Evolutionary conservation across 306 rosid species (phyloP), one percentile per base, ranked within the genome.

Genomic region (Crotalaria pallida): DNA sequence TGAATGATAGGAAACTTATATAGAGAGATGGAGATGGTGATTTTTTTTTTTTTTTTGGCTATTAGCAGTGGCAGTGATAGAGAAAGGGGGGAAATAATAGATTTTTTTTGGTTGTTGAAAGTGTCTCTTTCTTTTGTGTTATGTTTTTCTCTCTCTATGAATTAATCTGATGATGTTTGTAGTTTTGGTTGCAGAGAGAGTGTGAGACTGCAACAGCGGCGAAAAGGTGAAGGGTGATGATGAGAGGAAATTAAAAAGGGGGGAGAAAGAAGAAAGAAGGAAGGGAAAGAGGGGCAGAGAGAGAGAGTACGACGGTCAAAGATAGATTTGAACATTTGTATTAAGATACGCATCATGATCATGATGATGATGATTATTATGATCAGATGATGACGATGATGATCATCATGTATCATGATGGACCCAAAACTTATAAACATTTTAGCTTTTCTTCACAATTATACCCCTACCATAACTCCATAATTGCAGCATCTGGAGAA

Each of bases 231-330:
- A 36, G 82, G 77, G 50, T 58, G 88, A 74, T 60, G 88, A 83
- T 69, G 84, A 77, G 49, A 31, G 62, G 33, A 68, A 41, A 61
- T 24, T 63, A 75, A 71, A 65, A 70, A 55, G 52, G 40, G 64
- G 63, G 67, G 56, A 24, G 64, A 77, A 67, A n/a, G n/a, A 57
- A 56, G 62, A 61, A 66, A 53, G 23, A 58, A 77, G 64, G 58
- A 56, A 67, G 48, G 26, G 59, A 78, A 67, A 63, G 57, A 43
- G 38, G 48, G 49, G 21, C 58, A 44, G 74, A 59, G 76, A 56
- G 68, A 38, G 41, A 41, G 53, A 55, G 90, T 78, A 87, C 88
- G 94, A 85, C 74, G 88, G 98, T 92, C 98, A 89, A 92, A 87
- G 88, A 82, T 77, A 83, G 89, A 87, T 83, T 87, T 81, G 66